phyloP scores from a whole-genome alignment of 441 rosid species.

The Geranium incanum region DNA sequence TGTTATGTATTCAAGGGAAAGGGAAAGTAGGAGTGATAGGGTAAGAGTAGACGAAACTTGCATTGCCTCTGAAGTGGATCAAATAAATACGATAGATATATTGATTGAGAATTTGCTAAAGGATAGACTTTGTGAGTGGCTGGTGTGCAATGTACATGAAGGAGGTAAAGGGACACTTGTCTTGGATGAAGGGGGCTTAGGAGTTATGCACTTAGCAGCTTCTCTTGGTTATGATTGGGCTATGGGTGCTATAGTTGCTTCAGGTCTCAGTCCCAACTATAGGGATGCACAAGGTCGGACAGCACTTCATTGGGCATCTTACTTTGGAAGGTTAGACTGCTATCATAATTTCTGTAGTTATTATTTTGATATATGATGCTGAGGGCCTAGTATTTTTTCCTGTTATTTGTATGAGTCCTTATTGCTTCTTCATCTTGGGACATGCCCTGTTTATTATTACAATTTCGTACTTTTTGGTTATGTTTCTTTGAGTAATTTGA shows the following conservation, averaged over 20 bases:
- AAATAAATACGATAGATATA: constrained; percentile 24
- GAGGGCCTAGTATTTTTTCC: background rate
- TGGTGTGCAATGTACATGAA: constrained; percentile 39
- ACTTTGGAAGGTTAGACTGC: constrained; percentile 48
- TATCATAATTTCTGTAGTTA: constrained; percentile 7
- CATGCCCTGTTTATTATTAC: too few species aligned
- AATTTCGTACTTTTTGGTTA: too few species aligned
- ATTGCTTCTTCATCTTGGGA: background rate
- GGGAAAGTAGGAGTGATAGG: constrained; percentile 18
- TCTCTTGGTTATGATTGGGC: constrained; percentile 65
- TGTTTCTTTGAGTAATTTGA: too few species aligned
- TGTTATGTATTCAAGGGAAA: constrained; percentile 25
- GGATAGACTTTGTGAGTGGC: constrained; percentile 49
- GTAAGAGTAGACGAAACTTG: constrained; percentile 14
- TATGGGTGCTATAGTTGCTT: constrained; percentile 39
- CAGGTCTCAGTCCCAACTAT: constrained; percentile 49
- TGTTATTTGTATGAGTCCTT: background rate
- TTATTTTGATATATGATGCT: background rate
- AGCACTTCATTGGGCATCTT: constrained; percentile 67
- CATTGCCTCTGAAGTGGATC: constrained; percentile 14
- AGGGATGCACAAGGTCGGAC: constrained; percentile 58
- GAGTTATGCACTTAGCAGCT: constrained; percentile 55
- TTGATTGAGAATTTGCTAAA: constrained; percentile 36
- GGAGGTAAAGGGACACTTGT: constrained; percentile 43
- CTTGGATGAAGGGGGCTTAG: constrained; percentile 51